Conservation (phyloP, 1,139 yeast genomes). For the Suhomyces bokatorum region DNA sequence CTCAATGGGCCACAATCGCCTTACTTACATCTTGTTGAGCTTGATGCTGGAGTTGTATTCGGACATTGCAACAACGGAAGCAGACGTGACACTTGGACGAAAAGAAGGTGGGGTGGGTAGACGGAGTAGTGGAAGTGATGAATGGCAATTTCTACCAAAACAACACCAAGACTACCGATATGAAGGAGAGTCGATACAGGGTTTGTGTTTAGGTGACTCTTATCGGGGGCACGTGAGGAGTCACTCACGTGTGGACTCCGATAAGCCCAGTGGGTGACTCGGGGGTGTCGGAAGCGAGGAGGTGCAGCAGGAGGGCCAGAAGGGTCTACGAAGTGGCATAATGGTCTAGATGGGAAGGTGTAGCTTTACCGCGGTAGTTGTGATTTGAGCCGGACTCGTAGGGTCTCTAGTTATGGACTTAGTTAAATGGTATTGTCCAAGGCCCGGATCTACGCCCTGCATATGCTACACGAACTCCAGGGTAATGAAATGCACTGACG, state of each 20-base stretch:
- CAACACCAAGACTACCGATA: slow-evolving; percentile 4
- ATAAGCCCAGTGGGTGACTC: not conserved
- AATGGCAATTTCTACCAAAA: not conserved
- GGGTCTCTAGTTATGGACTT: too few relatives aligned
- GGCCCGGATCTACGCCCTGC: too few relatives aligned
- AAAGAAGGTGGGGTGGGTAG: not conserved
- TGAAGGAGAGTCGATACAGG: not conserved
- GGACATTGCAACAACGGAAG: slow-evolving; percentile 10
- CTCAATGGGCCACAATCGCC: not conserved
- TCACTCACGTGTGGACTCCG: not conserved
- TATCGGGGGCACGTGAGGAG: slow-evolving; percentile 10
- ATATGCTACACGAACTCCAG: too few relatives aligned
- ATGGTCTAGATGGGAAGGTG: too few relatives aligned
- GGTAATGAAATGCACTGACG: too few relatives aligned
- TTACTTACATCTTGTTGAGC: slow-evolving; percentile 18
- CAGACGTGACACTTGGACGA: not conserved
- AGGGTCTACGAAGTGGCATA: too few relatives aligned
- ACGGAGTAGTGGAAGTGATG: not conserved
- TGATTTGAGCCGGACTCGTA: too few relatives aligned
- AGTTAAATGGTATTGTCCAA: too few relatives aligned
- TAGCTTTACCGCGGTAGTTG: too few relatives aligned
- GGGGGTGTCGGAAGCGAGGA: not conserved
- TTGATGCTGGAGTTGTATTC: slow-evolving; percentile 15
- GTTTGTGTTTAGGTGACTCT: slow-evolving; percentile 7
- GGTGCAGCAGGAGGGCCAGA: too few relatives aligned